phyloP scores from a whole-genome alignment of 2,329 filamentous ascomycete genomes.

The Phyllosticta citrichinensis region DNA sequence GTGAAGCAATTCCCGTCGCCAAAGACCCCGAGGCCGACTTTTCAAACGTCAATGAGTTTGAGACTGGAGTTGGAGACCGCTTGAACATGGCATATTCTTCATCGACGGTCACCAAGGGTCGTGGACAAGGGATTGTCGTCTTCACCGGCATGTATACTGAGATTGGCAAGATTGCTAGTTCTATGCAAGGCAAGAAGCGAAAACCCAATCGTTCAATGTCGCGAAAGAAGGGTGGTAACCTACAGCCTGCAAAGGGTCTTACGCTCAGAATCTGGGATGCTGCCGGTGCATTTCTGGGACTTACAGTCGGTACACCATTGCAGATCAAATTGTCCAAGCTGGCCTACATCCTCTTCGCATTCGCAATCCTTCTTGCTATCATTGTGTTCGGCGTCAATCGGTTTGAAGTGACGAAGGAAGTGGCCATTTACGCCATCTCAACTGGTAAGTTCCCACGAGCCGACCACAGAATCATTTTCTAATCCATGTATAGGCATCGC shows the following conservation, averaged over 20 bases:
- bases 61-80: constrained; percentile 48
- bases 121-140: constrained; percentile 58
- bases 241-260: constrained; percentile 32
- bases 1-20: constrained; percentile 61
- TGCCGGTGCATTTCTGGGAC: constrained; percentile 17
- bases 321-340: constrained; percentile 15
- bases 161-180: constrained; percentile 63
- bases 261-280: constrained; percentile 11
- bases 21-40: constrained; percentile 46
- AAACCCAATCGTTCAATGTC: constrained; percentile 25
- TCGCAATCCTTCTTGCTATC: constrained; percentile 28
- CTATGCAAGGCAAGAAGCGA: constrained; percentile 44
- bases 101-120: constrained; percentile 61
- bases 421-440: constrained; percentile 28
- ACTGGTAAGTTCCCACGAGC: constrained; percentile 13
- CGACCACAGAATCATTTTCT: not conserved
- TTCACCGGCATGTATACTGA: constrained; percentile 64
- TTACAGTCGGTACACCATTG: constrained; percentile 15
- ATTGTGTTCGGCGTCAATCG: constrained; percentile 26
- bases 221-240: constrained; percentile 33
- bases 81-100: constrained; percentile 62
- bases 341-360: constrained; percentile 21
- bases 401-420: constrained; percentile 28
- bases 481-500: constrained; percentile 16
- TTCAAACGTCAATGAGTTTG: constrained; percentile 43